These are phyloP conservation scores for Strobilomyces confusus DNA, from an alignment of 768 basidiomycete species.

Conservation along the genomic window DNA sequence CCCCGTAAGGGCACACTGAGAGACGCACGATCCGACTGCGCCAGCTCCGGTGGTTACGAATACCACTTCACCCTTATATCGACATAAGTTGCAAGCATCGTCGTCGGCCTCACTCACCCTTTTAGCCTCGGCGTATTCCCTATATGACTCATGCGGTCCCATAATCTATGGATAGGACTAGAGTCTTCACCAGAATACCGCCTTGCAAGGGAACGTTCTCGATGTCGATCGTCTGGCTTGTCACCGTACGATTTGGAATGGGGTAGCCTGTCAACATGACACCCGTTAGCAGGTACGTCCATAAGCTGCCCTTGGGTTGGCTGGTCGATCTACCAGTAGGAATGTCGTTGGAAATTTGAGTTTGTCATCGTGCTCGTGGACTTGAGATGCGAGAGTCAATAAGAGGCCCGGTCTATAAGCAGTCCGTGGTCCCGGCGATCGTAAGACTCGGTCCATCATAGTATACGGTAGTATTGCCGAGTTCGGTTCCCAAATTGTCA, in stretches of 20 bases:
- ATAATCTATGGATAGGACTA: constrained; percentile 45
- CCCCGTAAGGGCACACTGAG: not conserved
- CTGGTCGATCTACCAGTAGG: constrained; percentile 17
- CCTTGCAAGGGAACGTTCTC: not conserved
- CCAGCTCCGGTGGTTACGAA: constrained; percentile 43
- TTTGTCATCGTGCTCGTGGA: constrained; percentile 23
- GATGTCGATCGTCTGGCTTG: not conserved
- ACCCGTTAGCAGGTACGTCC: not conserved
- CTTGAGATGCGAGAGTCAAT: not conserved
- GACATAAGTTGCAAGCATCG: not conserved
- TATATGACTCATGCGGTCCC: constrained; percentile 37
- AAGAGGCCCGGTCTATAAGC: not conserved
- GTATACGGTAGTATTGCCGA: too few species aligned
- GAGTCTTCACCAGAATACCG: constrained; percentile 8
- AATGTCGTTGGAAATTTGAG: constrained; percentile 35
- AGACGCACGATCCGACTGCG: constrained; percentile 57
- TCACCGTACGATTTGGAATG: not conserved
- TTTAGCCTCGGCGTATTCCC: constrained; percentile 14
- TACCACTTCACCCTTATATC: constrained; percentile 39
- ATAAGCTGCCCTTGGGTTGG: not conserved
- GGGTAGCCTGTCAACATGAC: not conserved
- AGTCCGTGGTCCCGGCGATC: too few species aligned
- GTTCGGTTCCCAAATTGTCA: too few species aligned
- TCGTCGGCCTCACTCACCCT: constrained; percentile 17
- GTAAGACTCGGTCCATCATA: too few species aligned